Evolutionary conservation across 768 basidiomycete genomes (phyloP), one percentile per base, ranked within the genome.

Genomic region (Suillus occidentalis): DNA sequence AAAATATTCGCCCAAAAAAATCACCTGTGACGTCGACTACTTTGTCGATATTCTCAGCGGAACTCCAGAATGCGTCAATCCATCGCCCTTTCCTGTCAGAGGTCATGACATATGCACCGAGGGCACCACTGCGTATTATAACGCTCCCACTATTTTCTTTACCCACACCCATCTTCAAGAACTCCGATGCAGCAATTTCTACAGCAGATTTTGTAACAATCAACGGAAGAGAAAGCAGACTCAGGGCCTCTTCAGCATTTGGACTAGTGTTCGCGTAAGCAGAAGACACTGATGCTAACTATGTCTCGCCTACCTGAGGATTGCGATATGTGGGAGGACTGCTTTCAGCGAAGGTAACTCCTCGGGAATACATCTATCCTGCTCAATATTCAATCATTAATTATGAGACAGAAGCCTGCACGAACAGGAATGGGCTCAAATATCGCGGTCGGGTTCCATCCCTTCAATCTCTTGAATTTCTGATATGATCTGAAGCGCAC

Each of bases 371-470:
- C 95, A 97, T 66, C 88, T 84, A 72, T 90, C 84, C 89, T 94
- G 75, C 34, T 68, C 37, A 39, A 62, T 39, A 60, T 40, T 59
- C 39, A 20, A 59, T 59, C 40, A 57, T 65, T n/a, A 55, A 39
- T 31, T 61, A 14, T 45, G 43, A 45, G 52, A 45, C 40, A 28
- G 52, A 36, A 53, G 60, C 25, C 16, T 58, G 34, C 4, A 81
- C 87, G 63, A 58, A 94, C 93, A 64, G 93, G 94, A 67, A 95
- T 91, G 2, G 95, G 95, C 76, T 96, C 94, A 69, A 89, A 97
- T 50, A 95, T 86, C 2, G 85, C 82, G 53, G 79, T 78, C 6
- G 94, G 90, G 9, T 77, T 70, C 92, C 94, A 94, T 12, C 72
- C 72, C 81, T 4, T 79, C 72, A 13, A 85, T 75, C 59, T 80